phyloP scores from a whole-genome alignment of 2,329 filamentous ascomycete species.

The Sphaerulina vaccinii region DNA sequence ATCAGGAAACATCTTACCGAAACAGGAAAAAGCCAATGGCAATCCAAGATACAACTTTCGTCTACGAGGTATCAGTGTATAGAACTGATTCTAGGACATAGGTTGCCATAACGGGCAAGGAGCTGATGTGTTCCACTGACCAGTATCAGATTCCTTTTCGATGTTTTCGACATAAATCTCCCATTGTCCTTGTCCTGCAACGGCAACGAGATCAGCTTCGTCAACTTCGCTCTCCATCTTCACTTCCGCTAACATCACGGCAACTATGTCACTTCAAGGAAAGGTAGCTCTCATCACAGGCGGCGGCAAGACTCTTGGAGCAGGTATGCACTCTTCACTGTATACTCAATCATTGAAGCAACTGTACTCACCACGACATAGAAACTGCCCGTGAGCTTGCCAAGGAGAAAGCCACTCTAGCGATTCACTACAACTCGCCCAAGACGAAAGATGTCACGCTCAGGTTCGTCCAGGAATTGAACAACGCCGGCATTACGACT shows the following conservation, averaged over 20 bases:
- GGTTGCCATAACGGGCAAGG: background rate
- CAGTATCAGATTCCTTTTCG: no score
- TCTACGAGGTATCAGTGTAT: no score
- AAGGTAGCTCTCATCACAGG: conserved; percentile 47
- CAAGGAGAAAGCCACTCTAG: conserved; percentile 30
- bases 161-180: background rate
- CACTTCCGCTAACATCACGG: background rate
- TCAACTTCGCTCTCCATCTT: background rate
- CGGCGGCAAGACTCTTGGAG: conserved; percentile 46
- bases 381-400: conserved; percentile 42
- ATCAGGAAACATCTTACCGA: no score
- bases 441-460: conserved; percentile 41
- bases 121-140: no score
- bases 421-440: conserved; percentile 40
- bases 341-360: no score
- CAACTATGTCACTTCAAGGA: conserved; percentile 40
- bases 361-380: no score
- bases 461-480: conserved; percentile 41
- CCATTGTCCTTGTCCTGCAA: background rate
- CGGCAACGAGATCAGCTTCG: no score
- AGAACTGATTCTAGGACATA: background rate
- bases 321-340: no score
- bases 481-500: conserved; percentile 23
- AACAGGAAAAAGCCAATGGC: no score
- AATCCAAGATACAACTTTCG: no score